phyloP scores from a whole-genome alignment of 192 early-diverging fungal genomes.

The Linnemannia elongata region DNA sequence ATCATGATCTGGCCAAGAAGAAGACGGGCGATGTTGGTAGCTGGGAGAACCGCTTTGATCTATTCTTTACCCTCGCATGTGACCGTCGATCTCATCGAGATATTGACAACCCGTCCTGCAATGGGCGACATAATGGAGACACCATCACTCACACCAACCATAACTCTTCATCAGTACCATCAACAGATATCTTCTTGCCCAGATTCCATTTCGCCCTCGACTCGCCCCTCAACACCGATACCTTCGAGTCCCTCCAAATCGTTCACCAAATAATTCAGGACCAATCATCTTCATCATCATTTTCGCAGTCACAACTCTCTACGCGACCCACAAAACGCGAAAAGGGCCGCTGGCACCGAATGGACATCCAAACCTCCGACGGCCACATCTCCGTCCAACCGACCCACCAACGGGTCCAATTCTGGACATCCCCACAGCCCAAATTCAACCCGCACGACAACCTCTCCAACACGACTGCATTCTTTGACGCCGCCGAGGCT shows the following conservation, averaged over 20 bases:
- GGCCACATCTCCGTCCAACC: slow-evolving; percentile 15
- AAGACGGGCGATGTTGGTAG: slow-evolving; percentile 33
- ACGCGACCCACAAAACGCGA: not conserved
- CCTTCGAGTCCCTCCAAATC: slow-evolving; percentile 37
- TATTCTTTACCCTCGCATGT: slow-evolving; percentile 25
- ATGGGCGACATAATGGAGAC: not conserved
- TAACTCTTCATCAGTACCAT: not conserved
- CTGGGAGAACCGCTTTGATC: slow-evolving; percentile 41
- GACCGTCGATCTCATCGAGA: slow-evolving; percentile 18
- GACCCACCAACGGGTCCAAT: slow-evolving; percentile 22
- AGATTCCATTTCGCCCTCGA: slow-evolving; percentile 45
- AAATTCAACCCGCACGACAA: slow-evolving; percentile 30
- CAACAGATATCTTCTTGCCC: slow-evolving; percentile 48
- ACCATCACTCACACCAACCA: not conserved
- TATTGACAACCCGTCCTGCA: not conserved
- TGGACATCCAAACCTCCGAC: slow-evolving; percentile 42
- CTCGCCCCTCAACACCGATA: slow-evolving; percentile 31
- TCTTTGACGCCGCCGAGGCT: slow-evolving; percentile 26
- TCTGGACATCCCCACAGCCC: slow-evolving; percentile 38
- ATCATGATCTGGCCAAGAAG: slow-evolving; percentile 4
- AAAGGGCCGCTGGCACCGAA: slow-evolving; percentile 42
- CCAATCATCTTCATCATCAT: not conserved
- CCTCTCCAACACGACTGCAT: slow-evolving; percentile 4
- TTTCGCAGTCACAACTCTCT: not conserved
- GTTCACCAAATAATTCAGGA: slow-evolving; percentile 30